Conservation (phyloP, 257 asterid species). For the Schizonepeta tenuifolia region DNA sequence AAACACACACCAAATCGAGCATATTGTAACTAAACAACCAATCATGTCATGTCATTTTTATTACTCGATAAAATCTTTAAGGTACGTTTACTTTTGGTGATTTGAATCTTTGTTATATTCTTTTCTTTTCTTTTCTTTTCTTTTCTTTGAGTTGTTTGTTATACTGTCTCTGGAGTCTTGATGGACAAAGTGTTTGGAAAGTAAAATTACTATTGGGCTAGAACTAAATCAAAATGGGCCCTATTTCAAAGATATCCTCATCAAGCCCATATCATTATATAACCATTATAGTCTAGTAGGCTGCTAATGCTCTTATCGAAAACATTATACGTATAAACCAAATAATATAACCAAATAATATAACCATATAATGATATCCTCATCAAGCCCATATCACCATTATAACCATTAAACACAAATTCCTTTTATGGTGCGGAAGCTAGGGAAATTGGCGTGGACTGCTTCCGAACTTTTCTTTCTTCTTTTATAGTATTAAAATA, state of each 20-base stretch:
- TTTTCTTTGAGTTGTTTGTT: too few relatives aligned
- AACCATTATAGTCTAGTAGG: background rate
- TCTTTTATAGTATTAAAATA: background rate
- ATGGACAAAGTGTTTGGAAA: too few relatives aligned
- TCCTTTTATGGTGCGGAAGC: background rate
- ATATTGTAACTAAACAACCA: too few relatives aligned
- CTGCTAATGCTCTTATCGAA: background rate
- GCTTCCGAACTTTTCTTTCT: background rate
- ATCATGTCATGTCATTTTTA: background rate
- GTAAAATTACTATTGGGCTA: background rate
- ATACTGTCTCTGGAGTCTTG: too few relatives aligned
- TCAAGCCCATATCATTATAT: background rate
- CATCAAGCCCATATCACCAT: too few relatives aligned
- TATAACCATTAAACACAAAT: too few relatives aligned
- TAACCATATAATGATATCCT: too few relatives aligned
- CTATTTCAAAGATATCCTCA: background rate
- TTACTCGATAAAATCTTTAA: background rate
- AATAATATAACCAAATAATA: too few relatives aligned
- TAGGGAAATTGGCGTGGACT: background rate
- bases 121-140: too few relatives aligned
- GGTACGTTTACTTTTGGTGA: background rate
- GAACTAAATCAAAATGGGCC: background rate
- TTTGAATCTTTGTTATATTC: background rate
- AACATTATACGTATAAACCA: too few relatives aligned
- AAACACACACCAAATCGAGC: too few relatives aligned